Evolutionary conservation across 495 filamentous ascomycete species (phyloP).

Genomic region (Penicillium bovifimosum): DNA sequence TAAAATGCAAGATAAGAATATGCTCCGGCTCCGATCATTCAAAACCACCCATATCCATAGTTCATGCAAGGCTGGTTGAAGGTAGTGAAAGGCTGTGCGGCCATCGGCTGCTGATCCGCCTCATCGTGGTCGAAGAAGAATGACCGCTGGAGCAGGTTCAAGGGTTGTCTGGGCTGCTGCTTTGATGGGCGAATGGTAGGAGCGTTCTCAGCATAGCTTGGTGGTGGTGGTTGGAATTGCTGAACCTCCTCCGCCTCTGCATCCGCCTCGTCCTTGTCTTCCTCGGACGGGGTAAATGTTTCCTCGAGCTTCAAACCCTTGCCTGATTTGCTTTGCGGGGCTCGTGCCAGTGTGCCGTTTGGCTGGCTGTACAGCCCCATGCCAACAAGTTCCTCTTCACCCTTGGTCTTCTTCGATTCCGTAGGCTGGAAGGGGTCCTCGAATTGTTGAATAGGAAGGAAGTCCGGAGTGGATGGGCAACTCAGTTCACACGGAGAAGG

Average conservation of each 20-base stretch:
- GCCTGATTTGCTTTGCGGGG: constrained; percentile 44
- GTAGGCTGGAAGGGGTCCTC: constrained; percentile 18
- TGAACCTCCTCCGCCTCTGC: constrained; percentile 39
- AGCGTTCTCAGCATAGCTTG: constrained; percentile 1
- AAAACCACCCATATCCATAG: constrained; percentile 43
- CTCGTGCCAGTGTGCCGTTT: constrained; percentile 44
- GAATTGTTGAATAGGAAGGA: constrained; percentile 45
- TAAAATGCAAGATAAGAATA: not conserved
- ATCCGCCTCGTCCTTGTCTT: constrained; percentile 51
- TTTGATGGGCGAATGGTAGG: constrained; percentile 13
- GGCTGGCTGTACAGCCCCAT: constrained; percentile 79
- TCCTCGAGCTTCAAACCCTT: constrained; percentile 81
- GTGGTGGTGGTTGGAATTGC: constrained; percentile 5
- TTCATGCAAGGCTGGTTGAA: constrained; percentile 34
- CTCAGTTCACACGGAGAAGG: constrained; percentile 36
- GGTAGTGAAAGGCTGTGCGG: constrained; percentile 26
- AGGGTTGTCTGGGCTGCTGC: constrained; percentile 29
- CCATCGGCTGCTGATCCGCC: constrained; percentile 26
- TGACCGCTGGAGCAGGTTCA: constrained; percentile 40
- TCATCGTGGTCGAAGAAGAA: constrained; percentile 46
- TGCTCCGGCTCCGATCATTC: constrained; percentile 1
- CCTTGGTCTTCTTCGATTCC: constrained; percentile 30
- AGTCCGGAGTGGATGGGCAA: constrained; percentile 59
- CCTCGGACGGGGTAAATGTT: constrained; percentile 69
- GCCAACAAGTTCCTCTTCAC: constrained; percentile 68